These are phyloP conservation scores for Lepidium didymum DNA, from an alignment of 345 rosid genomes.

Conservation along the genomic window DNA sequence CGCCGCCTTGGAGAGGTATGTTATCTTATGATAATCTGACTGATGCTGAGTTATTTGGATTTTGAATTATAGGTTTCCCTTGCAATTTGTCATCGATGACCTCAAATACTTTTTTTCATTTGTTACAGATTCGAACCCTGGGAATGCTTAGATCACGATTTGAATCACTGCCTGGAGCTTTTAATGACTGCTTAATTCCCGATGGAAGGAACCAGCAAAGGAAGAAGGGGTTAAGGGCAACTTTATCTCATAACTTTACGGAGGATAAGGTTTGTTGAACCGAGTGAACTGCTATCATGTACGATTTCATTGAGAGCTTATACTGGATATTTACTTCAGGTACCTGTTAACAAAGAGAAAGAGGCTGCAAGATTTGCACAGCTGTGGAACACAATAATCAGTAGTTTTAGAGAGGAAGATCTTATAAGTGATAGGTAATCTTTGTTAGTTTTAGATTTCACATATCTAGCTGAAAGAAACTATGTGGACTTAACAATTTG, in stretches of 20 bases:
- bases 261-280: constrained; percentile 36
- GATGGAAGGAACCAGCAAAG: constrained; percentile 49
- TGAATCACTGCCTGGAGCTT: constrained; percentile 80
- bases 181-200: constrained; percentile 78
- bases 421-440: constrained; percentile 74
- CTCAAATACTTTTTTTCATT: constrained; percentile 7
- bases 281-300: not conserved
- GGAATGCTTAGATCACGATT: constrained; percentile 99
- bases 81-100: not conserved
- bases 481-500: not conserved
- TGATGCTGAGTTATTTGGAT: constrained; percentile 4
- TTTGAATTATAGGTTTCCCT: not conserved
- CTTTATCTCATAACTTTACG: constrained; percentile 49
- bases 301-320: not conserved
- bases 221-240: constrained; percentile 70
- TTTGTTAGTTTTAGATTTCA: constrained; percentile 3
- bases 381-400: constrained; percentile 93
- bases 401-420: constrained; percentile 96
- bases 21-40: not conserved
- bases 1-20: constrained; percentile 98
- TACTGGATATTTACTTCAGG: constrained; percentile 32
- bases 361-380: constrained; percentile 96
- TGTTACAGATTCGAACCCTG: constrained; percentile 80
- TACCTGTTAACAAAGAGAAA: constrained; percentile 54
- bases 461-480: constrained; percentile 3